Evolutionary conservation across 352 stramenopile genomes (phyloP).

Genomic region (Phytophthora palmivora): DNA sequence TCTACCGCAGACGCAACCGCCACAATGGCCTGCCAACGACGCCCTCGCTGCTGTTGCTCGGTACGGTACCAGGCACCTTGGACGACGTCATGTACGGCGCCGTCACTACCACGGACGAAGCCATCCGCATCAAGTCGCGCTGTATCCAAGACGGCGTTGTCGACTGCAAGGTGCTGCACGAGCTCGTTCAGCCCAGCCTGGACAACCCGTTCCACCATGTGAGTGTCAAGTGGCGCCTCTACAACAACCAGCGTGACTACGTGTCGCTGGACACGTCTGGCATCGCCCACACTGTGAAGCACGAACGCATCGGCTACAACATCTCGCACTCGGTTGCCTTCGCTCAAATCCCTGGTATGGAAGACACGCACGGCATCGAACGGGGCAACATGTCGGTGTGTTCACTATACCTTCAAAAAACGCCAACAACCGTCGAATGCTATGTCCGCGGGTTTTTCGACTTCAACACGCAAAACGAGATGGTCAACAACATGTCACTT

Average conservation of each 20-base stretch:
- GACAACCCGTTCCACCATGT: constrained; percentile 40
- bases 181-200: constrained; percentile 30
- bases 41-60: constrained; percentile 45
- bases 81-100: constrained; percentile 30
- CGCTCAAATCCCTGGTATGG: constrained; percentile 30
- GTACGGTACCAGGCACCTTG: constrained; percentile 40
- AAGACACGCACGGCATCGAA: constrained; percentile 32
- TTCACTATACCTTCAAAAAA: constrained; percentile 41
- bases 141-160: constrained; percentile 45
- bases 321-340: constrained; percentile 50
- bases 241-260: constrained; percentile 44
- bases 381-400: constrained; percentile 44
- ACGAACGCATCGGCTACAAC: constrained; percentile 40
- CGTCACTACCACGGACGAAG: constrained; percentile 33
- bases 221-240: constrained; percentile 45
- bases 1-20: constrained; percentile 1
- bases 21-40: constrained; percentile 7
- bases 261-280: constrained; percentile 43
- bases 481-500: constrained; percentile 32
- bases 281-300: constrained; percentile 22
- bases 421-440: constrained; percentile 30
- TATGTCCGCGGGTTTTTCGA: constrained; percentile 33
- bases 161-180: constrained; percentile 41
- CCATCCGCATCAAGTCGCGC: constrained; percentile 44
- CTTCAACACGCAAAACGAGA: constrained; percentile 24